phyloP scores from a whole-genome alignment of 2,329 filamentous ascomycete species.

The Trichoderma sp. region DNA sequence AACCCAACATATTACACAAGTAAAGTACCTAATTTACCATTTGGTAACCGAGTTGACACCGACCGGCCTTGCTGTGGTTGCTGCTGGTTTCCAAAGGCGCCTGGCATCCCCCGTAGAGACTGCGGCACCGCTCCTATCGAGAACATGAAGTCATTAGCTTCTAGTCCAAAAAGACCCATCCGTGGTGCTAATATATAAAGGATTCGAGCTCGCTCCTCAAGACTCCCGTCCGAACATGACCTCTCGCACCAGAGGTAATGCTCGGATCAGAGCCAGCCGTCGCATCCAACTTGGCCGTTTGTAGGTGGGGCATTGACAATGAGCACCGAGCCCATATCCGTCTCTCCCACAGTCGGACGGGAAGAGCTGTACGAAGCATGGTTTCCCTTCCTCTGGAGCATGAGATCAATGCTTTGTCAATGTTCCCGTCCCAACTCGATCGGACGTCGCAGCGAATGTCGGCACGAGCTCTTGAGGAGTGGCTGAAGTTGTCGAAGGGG shows the following conservation, averaged over 20 bases:
- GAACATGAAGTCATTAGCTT: conserved; percentile 19
- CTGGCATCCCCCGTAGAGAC: conserved; percentile 59
- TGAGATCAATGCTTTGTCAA: background rate
- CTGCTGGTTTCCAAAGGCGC: conserved; percentile 57
- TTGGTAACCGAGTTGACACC: conserved; percentile 59
- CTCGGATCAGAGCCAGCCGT: background rate
- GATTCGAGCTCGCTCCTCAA: background rate
- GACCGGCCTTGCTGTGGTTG: conserved; percentile 55
- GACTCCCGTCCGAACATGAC: background rate
- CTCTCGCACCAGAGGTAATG: background rate
- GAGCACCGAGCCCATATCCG: background rate
- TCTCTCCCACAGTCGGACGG: background rate
- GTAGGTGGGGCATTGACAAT: conserved; percentile 17
- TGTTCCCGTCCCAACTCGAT: background rate
- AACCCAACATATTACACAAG: background rate
- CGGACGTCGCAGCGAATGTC: background rate
- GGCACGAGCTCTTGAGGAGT: background rate
- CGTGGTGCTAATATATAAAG: background rate
- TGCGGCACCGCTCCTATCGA: conserved; percentile 57
- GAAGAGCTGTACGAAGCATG: background rate
- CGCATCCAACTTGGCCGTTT: background rate
- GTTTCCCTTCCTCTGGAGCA: background rate
- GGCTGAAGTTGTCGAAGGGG: conserved; percentile 14
- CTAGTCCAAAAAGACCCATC: background rate
- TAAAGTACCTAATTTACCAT: conserved; percentile 59